Percentiles rank a stretch among this genome's conserved stretches.
Evolutionary conservation across 2,329 filamentous ascomycete genomes (phyloP).

Genomic region (Ilyonectria mors-panacis): DNA sequence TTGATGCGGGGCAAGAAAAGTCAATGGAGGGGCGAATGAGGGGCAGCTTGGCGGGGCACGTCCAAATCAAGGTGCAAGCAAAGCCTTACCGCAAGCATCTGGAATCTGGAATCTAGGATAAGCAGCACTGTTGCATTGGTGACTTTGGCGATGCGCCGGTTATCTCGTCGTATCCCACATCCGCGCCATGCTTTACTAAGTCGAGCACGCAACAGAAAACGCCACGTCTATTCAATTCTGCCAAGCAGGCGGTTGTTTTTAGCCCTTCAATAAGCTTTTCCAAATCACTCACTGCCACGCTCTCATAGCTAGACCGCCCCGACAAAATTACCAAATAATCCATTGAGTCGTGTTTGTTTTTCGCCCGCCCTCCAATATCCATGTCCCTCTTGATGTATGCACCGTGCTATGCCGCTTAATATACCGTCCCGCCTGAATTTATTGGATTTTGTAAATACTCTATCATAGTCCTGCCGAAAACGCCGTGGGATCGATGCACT

Average conservation of each 20-base stretch:
- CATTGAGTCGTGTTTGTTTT: conserved; percentile 19
- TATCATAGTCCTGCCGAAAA: conserved; percentile 52
- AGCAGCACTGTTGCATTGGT: conserved; percentile 39
- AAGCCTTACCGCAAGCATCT: conserved; percentile 1
- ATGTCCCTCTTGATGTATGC: conserved; percentile 38
- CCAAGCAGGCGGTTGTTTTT: conserved; percentile 8
- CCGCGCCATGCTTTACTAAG: background rate
- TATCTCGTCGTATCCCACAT: conserved; percentile 29
- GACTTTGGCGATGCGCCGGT: conserved; percentile 36
- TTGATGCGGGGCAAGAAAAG: conserved; percentile 44
- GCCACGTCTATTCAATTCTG: conserved; percentile 14
- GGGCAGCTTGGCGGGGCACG: conserved; percentile 47
- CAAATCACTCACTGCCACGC: conserved; percentile 15
- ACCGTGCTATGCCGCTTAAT: conserved; percentile 42
- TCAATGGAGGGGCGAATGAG: conserved; percentile 45
- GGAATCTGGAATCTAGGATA: conserved; percentile 41
- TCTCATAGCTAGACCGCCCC: conserved; percentile 7
- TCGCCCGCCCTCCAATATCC: conserved; percentile 23
- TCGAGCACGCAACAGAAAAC: conserved; percentile 15
- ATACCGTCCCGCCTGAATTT: conserved; percentile 41
- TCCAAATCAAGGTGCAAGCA: conserved; percentile 10
- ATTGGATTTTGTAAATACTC: conserved; percentile 47
- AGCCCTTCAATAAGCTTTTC: conserved; percentile 14
- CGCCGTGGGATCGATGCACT: conserved; percentile 50
- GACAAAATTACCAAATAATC: conserved; percentile 5